Evolutionary conservation across 2,329 filamentous ascomycete genomes (phyloP), one percentile per base, ranked within the genome.

Genomic region (Fusarium marasasianum): DNA sequence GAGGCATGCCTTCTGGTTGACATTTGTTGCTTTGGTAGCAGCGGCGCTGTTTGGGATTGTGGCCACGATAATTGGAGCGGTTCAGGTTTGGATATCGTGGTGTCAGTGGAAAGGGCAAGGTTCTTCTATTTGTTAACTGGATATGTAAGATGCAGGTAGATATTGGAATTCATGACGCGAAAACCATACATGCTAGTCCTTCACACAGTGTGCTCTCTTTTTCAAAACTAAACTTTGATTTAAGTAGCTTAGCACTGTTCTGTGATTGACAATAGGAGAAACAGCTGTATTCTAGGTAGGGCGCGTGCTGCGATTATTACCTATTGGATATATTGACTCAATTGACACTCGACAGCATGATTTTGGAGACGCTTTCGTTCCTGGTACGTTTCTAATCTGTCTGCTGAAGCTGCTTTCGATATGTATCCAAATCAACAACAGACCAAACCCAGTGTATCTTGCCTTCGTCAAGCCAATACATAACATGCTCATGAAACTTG

Each of bases 401-500:
- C 11, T 18, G 0, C 18, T 29, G 10, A 14, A 48, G 55, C 8
- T 69, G 64, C 7, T 48, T 31, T 24, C 72, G 38, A 29, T 74
- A 75, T 0, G 41, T 29, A 0, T 72, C 62, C 8, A 75, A 41
- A 9, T 75, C 73, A 8, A 75, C 58, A 5, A 71, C 53, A 24
- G 73, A 75, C 73, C 69, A 71, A 7, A 75, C 69, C 62, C 73
- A 67, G 3, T 63, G 44, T 15, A 75, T 65, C 15, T 35, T 73
- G 2, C 60, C 66, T 1, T 47, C 12, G 0, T 68, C 56, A 14
- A 75, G 24, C 73, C 59, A 75, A 31, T 75, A 75, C 69, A 75
- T 75, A 4, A 71, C 72, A 71, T 75, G 66, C 5, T 75, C 72
- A 22, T 75, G 69, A 4, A 75, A 75, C n/a, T 26, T 57, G 5